Evolutionary conservation across 345 rosid genomes (phyloP).

Genomic region (Garcia nutans): DNA sequence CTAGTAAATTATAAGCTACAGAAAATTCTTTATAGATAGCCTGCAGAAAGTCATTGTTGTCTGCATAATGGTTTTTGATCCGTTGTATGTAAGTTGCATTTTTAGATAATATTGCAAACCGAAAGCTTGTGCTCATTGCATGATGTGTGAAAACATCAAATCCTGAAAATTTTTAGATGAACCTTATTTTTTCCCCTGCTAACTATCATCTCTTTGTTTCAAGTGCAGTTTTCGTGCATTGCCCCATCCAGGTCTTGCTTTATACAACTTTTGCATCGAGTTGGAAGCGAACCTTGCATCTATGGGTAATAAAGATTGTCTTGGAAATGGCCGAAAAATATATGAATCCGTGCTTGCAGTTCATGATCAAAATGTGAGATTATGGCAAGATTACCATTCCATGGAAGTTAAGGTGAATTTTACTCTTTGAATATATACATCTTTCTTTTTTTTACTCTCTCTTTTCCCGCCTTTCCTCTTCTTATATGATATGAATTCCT

Average conservation of each 20-base stretch:
- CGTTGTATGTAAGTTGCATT: background rate
- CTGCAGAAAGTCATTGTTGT: background rate
- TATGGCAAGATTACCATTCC: conserved; percentile 75
- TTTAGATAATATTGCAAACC: background rate
- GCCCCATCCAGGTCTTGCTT: conserved; percentile 70
- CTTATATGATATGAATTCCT: background rate
- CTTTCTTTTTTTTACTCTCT: too few species aligned
- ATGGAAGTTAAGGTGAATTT: conserved; percentile 67
- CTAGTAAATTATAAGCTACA: conserved; percentile 4
- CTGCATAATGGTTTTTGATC: background rate
- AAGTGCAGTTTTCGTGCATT: conserved; percentile 68
- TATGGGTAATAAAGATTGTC: conserved; percentile 52
- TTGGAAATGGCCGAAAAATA: conserved; percentile 57
- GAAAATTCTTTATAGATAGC: background rate
- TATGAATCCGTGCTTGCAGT: conserved; percentile 75
- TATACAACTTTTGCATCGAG: conserved; percentile 70
- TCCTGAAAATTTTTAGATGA: background rate
- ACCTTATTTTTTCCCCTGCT: background rate
- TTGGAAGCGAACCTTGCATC: conserved; percentile 67
- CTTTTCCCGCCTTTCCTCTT: background rate
- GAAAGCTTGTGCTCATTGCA: background rate
- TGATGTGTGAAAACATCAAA: background rate
- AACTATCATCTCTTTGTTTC: background rate
- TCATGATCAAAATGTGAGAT: conserved; percentile 53
- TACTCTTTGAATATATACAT: background rate